These are phyloP conservation scores for Quercus alba DNA, from an alignment of 306 rosid species.

Conservation along the genomic window DNA sequence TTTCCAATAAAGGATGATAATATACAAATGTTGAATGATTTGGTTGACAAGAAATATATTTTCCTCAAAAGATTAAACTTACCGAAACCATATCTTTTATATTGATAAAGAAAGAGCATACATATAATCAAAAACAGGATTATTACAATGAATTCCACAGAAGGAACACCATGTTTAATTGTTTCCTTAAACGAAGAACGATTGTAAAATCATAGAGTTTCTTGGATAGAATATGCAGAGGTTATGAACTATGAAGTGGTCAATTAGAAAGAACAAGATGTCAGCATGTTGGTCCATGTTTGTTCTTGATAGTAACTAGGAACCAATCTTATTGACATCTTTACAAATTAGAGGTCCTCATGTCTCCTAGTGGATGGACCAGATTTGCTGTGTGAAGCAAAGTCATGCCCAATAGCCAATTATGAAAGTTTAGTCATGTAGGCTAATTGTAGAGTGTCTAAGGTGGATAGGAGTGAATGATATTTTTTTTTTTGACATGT, in stretches of 20 bases:
- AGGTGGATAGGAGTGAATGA: no score
- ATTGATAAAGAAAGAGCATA: background rate
- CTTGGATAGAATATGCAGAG: background rate
- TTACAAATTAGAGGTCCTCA: background rate
- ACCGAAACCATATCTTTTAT: background rate
- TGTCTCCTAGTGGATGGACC: background rate
- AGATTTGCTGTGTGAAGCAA: background rate
- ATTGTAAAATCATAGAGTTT: background rate
- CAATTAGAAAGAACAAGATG: background rate
- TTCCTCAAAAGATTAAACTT: no score
- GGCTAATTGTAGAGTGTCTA: no score
- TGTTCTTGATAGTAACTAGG: no score
- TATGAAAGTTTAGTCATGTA: no score
- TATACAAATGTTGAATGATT: no score
- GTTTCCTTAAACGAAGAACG: background rate
- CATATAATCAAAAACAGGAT: no score
- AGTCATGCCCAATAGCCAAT: no score
- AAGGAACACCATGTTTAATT: background rate
- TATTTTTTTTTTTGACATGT: no score
- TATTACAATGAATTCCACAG: no score
- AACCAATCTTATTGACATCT: background rate
- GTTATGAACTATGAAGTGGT: background rate
- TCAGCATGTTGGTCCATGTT: background rate
- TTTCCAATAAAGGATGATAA: no score
- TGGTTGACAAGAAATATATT: no score